These are phyloP conservation scores for Scytalidium sp. DNA, from an alignment of 2,329 filamentous ascomycete genomes.

Conservation along the genomic window DNA sequence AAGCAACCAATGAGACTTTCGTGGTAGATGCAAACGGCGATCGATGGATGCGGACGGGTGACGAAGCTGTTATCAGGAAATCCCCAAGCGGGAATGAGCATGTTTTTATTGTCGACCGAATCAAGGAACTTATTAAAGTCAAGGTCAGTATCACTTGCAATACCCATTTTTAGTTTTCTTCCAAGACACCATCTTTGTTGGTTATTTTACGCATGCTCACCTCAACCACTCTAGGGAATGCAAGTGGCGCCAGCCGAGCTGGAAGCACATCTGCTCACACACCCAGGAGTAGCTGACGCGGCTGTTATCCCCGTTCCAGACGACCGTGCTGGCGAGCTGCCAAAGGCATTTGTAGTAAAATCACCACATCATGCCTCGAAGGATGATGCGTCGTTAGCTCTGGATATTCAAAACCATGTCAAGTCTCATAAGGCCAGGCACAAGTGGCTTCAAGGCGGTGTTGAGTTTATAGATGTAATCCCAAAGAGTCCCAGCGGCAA, in stretches of 20 bases:
- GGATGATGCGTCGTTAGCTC: conserved; percentile 44
- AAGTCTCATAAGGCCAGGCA: conserved; percentile 61
- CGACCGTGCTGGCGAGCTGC: conserved; percentile 57
- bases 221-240: conserved; percentile 50
- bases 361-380: conserved; percentile 47
- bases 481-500: conserved; percentile 71
- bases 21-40: conserved; percentile 53
- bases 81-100: conserved; percentile 68
- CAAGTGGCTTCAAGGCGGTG: conserved; percentile 58
- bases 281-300: conserved; percentile 68
- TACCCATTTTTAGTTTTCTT: neutral
- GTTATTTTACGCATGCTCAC: neutral
- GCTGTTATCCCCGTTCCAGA: conserved; percentile 72
- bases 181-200: too few species aligned
- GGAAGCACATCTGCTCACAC: conserved; percentile 73
- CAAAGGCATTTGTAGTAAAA: conserved; percentile 61
- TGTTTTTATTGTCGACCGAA: conserved; percentile 75
- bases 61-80: conserved; percentile 69
- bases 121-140: conserved; percentile 72
- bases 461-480: conserved; percentile 63
- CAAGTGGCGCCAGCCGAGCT: conserved; percentile 81
- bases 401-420: conserved; percentile 54
- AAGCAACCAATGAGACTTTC: conserved; percentile 76
- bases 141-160: conserved; percentile 46
- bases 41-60: conserved; percentile 76